Conservation (phyloP, 2,329 filamentous ascomycete genomes). For the Penicillium carneum region DNA sequence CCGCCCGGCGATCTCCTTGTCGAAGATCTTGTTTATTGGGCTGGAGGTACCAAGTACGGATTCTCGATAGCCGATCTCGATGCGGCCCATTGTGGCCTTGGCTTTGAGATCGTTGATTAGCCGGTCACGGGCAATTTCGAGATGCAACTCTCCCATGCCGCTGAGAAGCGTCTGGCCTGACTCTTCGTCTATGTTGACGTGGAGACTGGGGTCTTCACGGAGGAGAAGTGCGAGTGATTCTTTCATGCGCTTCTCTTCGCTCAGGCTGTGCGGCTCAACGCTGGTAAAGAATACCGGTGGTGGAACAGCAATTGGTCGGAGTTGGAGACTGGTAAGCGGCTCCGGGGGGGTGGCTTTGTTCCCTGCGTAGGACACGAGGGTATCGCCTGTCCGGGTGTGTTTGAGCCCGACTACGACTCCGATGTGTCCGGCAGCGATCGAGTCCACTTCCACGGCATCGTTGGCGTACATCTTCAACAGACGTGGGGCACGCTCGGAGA, state of each 20-base stretch:
- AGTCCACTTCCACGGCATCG: constrained; percentile 82
- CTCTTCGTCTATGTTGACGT: constrained; percentile 84
- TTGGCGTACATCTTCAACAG: constrained; percentile 89
- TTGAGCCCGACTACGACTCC: constrained; percentile 91
- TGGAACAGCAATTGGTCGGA: constrained; percentile 86
- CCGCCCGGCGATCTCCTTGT: constrained; percentile 81
- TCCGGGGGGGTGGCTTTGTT: constrained; percentile 70
- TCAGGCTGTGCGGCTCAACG: constrained; percentile 78
- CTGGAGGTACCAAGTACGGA: constrained; percentile 67
- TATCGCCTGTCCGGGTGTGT: constrained; percentile 90
- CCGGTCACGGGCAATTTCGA: constrained; percentile 89
- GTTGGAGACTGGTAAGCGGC: constrained; percentile 75
- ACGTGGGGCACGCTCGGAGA: constrained; percentile 79
- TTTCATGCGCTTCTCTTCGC: constrained; percentile 80
- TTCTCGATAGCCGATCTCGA: constrained; percentile 95
- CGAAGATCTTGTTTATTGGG: constrained; percentile 70
- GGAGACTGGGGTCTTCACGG: constrained; percentile 89
- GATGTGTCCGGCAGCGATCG: constrained; percentile 85
- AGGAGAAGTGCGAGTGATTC: constrained; percentile 78
- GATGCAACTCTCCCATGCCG: constrained; percentile 94
- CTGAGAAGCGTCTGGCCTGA: constrained; percentile 91
- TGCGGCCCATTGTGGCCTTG: constrained; percentile 83
- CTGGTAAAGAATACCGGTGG: constrained; percentile 97
- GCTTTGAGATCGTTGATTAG: constrained; percentile 88
- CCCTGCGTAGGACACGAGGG: constrained; percentile 76